A percentile compares a stretch with the other conserved stretches of the same genome.
These are phyloP conservation scores for Candolleomyces eurysporus DNA, from an alignment of 768 basidiomycete species.

Conservation along the genomic window DNA sequence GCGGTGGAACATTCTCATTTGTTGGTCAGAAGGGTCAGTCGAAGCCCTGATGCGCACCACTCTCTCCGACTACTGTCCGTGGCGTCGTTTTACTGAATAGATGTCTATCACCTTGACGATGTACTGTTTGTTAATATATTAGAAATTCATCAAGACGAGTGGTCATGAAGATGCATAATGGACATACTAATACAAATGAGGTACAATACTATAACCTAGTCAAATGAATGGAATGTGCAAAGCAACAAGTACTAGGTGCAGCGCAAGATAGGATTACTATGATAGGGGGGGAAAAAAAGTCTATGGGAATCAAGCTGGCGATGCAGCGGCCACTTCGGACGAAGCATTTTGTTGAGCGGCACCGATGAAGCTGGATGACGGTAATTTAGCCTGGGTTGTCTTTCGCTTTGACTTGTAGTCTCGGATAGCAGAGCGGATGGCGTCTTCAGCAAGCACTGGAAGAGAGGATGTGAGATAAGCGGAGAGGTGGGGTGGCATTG, in stretches of 20 bases:
- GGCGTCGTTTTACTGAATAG: neutral
- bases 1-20: slow-evolving; percentile 80
- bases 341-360: slow-evolving; percentile 51
- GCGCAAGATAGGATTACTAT: neutral
- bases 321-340: slow-evolving; percentile 32
- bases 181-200: slow-evolving; percentile 18
- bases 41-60: neutral
- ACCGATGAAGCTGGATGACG: slow-evolving; percentile 64
- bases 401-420: slow-evolving; percentile 88
- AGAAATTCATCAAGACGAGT: neutral
- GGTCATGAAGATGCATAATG: slow-evolving; percentile 12
- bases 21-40: slow-evolving; percentile 51
- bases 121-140: neutral
- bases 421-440: slow-evolving; percentile 96
- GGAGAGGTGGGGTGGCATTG: slow-evolving; percentile 4
- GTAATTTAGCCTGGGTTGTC: slow-evolving; percentile 38
- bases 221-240: neutral
- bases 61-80: slow-evolving; percentile 1
- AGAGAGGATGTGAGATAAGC: slow-evolving; percentile 6
- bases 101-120: no score
- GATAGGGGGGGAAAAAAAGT: neutral
- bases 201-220: neutral
- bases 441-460: slow-evolving; percentile 94
- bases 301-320: slow-evolving; percentile 6
- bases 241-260: neutral